Conservation (phyloP, 2,329 filamentous ascomycete genomes). For the Knufia fluminis region DNA sequence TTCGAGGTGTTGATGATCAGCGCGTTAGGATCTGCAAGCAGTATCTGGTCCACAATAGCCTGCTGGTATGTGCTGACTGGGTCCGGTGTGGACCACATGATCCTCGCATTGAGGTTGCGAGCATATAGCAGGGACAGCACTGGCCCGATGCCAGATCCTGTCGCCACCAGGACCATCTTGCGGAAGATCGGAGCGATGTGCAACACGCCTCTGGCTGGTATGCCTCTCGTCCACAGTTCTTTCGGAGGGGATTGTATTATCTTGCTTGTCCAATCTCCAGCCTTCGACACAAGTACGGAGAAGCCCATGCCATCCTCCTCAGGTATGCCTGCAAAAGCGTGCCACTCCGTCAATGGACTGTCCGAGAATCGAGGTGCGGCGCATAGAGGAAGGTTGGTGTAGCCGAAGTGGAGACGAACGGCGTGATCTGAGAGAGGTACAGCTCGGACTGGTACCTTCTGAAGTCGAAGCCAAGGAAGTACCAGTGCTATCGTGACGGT, state of each 20-base stretch:
- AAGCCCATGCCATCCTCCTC: constrained; percentile 49
- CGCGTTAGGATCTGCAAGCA: constrained; percentile 50
- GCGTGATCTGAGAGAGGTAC: constrained; percentile 65
- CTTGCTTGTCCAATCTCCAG: constrained; percentile 63
- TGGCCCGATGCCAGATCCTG: constrained; percentile 65
- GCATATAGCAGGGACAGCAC: constrained; percentile 53
- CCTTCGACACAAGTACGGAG: constrained; percentile 61
- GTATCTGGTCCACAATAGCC: constrained; percentile 48
- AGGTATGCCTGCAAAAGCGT: constrained; percentile 67
- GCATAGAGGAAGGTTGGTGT: constrained; percentile 50
- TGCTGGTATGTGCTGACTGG: constrained; percentile 56
- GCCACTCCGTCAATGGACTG: constrained; percentile 60
- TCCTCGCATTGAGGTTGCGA: constrained; percentile 38
- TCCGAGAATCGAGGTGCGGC: constrained; percentile 53
- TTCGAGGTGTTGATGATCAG: constrained; percentile 58
- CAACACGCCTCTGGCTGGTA: constrained; percentile 58
- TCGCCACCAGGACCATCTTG: constrained; percentile 57
- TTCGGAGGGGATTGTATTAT: constrained; percentile 54
- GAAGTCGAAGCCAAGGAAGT: constrained; percentile 64
- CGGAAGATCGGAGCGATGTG: constrained; percentile 58
- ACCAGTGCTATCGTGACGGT: constrained; percentile 56
- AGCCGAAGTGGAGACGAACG: constrained; percentile 59
- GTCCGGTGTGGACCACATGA: constrained; percentile 59
- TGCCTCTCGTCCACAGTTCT: constrained; percentile 58
- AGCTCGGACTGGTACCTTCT: constrained; percentile 55